Base-by-base conservation (phyloP, 306 rosid species). In the Malus orientalis region DNA sequence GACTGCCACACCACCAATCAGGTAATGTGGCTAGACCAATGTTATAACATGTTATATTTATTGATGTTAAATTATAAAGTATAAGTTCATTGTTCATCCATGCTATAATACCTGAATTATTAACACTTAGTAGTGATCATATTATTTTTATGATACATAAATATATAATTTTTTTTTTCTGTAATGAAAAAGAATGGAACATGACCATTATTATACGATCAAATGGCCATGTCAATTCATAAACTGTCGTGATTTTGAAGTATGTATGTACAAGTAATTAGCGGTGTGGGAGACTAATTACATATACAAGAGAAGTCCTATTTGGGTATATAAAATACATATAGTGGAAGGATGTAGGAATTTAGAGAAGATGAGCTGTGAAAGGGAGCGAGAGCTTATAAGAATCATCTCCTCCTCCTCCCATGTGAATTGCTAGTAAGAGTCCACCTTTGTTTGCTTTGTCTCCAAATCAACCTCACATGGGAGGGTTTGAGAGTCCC, bases 371-470 rank as follows among this genome's bases (percentile, higher is more conserved):
- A 85, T 88, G 96, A 91, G 96, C 93, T 93, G 98, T 90, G 92
- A 86, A 81, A 67, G 63, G 29, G 27, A 42, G n/a, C 84, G 87
- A 76, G 84, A 42, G 69, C 2, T 69, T 44, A 80, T 75, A 19
- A 78, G 96, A 93, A 91, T 89, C 82, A 87, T 90, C 77, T 82
- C 86, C 79, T 83, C 83, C 78, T 81, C 74, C 86, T 85, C 96
- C 98, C 98, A 94, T 91, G 98, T 94, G 98, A 91, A 78, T 74
- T 87, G 85, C 75, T 82, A 80, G 77, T 54, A 82, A 76, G 85
- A 87, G 87, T 78, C 80, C 84, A 81, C 85, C 93, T 82, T 86
- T 80, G 82, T 81, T 86, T 89, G 87, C 92, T 85, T 91, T 93
- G 85, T 87, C 90, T 73, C 91, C 88, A 84, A 89, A 88, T 88